Evolutionary conservation across 345 rosid species (phyloP).

Genomic region (Capsella bursapastoris): DNA sequence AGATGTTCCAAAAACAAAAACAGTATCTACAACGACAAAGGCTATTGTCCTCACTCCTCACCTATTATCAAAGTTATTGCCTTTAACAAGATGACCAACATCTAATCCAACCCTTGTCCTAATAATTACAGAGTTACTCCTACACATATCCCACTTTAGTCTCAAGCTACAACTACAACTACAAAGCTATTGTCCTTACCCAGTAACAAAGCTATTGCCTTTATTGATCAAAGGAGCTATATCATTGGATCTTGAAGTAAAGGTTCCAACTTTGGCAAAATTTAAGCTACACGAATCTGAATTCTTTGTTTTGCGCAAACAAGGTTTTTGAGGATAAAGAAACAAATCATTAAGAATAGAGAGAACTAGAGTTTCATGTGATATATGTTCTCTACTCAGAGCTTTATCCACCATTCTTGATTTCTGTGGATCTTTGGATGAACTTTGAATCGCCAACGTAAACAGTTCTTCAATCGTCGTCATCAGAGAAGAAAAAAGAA

Average conservation of each 20-base stretch:
- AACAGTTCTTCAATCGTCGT: background rate
- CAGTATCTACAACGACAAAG: background rate
- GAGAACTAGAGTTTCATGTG: constrained; percentile 56
- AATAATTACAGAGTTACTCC: no score
- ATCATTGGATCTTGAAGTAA: constrained; percentile 32
- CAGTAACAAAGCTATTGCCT: background rate
- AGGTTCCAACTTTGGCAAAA: constrained; percentile 82
- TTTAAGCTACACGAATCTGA: constrained; percentile 61
- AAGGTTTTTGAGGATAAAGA: constrained; percentile 54
- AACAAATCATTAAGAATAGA: constrained; percentile 55
- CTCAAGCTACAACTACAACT: background rate
- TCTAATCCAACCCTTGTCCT: no score
- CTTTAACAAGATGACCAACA: background rate
- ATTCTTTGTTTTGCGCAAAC: constrained; percentile 50
- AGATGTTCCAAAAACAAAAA: background rate
- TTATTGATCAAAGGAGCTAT: constrained; percentile 31
- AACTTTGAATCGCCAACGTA: background rate
- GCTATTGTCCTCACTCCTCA: constrained; percentile 16
- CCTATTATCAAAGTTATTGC: background rate
- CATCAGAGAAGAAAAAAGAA: background rate
- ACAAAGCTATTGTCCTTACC: constrained; percentile 7
- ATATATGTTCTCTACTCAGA: constrained; percentile 45
- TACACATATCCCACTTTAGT: no score
- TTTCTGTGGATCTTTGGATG: constrained; percentile 37
- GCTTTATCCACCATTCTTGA: constrained; percentile 42